Evolutionary conservation across 495 filamentous ascomycete species (phyloP).

Genomic region (Aspergillus leporis): DNA sequence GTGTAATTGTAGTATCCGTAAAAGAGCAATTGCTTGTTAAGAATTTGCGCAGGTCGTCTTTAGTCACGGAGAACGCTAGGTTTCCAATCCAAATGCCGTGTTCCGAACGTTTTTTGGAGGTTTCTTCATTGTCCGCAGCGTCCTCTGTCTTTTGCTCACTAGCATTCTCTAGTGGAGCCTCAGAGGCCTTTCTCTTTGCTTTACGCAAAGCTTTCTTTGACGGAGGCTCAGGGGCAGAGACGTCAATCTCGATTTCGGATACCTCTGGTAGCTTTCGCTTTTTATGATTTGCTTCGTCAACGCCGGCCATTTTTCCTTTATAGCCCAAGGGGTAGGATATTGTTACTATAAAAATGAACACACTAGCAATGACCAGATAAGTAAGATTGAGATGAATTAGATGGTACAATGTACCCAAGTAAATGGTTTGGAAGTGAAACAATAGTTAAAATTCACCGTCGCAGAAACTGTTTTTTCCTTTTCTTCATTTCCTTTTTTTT

Average conservation of each 20-base stretch:
- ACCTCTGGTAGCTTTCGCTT: conserved; percentile 67
- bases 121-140: conserved; percentile 31
- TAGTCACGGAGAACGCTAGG: conserved; percentile 74
- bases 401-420: not conserved
- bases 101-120: conserved; percentile 63
- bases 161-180: conserved; percentile 24
- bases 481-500: conserved; percentile 17
- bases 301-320: conserved; percentile 29
- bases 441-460: not conserved
- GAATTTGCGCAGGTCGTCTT: conserved; percentile 71
- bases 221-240: conserved; percentile 81
- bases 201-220: conserved; percentile 87
- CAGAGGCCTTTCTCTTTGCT: conserved; percentile 68
- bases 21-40: conserved; percentile 70
- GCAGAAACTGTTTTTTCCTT: not conserved
- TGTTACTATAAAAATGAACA: not conserved
- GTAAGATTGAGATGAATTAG: not conserved
- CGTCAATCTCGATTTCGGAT: conserved; percentile 82
- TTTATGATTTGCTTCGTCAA: conserved; percentile 48
- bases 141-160: conserved; percentile 33
- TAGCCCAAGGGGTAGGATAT: not conserved
- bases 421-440: conserved; percentile 5
- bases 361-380: not conserved
- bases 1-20: conserved; percentile 67
- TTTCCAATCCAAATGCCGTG: conserved; percentile 97